Percentiles rank a stretch among this genome's conserved stretches.
phyloP scores from a whole-genome alignment of 2,329 filamentous ascomycete species.

The Herpotrichia juniperi region DNA sequence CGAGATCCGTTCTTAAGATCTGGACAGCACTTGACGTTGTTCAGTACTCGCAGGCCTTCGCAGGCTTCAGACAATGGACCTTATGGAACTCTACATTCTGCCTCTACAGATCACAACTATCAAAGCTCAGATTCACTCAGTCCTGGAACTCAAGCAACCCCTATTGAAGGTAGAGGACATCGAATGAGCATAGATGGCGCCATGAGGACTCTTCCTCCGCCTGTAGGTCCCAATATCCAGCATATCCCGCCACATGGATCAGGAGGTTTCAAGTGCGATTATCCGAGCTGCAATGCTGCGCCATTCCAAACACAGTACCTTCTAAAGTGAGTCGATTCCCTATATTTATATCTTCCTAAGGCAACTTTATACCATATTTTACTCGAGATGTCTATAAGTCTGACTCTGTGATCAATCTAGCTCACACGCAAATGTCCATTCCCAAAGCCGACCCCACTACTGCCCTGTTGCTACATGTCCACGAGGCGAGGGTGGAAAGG shows the following conservation, averaged over 20 bases:
- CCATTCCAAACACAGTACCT: slow-evolving; percentile 81
- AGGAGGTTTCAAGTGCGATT: slow-evolving; percentile 58
- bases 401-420: slow-evolving; percentile 30
- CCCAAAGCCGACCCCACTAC: slow-evolving; percentile 66
- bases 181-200: slow-evolving; percentile 39
- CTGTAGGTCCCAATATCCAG: slow-evolving; percentile 35
- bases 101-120: slow-evolving; percentile 42
- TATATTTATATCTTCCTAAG: neutral
- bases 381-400: neutral
- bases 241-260: slow-evolving; percentile 34
- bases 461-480: slow-evolving; percentile 65
- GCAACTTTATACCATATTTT: neutral
- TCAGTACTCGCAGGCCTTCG: slow-evolving; percentile 41
- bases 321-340: slow-evolving; percentile 65
- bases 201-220: slow-evolving; percentile 39
- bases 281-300: slow-evolving; percentile 69
- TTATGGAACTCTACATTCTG: slow-evolving; percentile 37
- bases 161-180: slow-evolving; percentile 32
- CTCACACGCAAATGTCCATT: slow-evolving; percentile 76
- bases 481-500: slow-evolving; percentile 66
- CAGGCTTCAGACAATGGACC: slow-evolving; percentile 42
- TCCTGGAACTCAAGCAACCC: slow-evolving; percentile 33
- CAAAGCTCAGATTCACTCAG: slow-evolving; percentile 44
- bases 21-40: slow-evolving; percentile 33
- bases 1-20: slow-evolving; percentile 40